These are phyloP conservation scores for Suillus variegatus DNA, from an alignment of 768 basidiomycete species.

Conservation along the genomic window DNA sequence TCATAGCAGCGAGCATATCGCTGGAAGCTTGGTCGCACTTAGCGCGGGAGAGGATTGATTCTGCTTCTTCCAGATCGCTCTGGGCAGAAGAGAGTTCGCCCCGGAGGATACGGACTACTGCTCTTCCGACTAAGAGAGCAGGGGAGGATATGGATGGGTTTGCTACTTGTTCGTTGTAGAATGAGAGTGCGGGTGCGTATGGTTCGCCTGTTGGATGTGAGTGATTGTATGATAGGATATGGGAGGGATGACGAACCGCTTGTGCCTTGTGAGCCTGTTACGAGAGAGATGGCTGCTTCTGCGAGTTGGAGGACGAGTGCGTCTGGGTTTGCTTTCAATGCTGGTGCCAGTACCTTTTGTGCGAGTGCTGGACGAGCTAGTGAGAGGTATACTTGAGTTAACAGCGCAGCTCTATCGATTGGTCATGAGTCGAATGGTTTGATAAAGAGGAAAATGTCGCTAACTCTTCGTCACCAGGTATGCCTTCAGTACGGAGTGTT, in stretches of 20 bases:
- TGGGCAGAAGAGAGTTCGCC: conserved; percentile 76
- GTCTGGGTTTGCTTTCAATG: conserved; percentile 87
- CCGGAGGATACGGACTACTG: conserved; percentile 74
- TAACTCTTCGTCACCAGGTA: conserved; percentile 86
- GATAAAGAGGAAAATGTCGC: conserved; percentile 32
- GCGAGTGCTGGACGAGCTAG: conserved; percentile 87
- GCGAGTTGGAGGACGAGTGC: conserved; percentile 87
- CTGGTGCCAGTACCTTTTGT: conserved; percentile 79
- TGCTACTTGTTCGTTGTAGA: conserved; percentile 82
- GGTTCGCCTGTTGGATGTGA: conserved; percentile 24
- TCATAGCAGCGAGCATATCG: conserved; percentile 69
- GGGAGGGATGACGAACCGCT: conserved; percentile 17
- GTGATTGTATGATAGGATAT: not conserved
- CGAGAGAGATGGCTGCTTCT: conserved; percentile 79
- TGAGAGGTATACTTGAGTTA: conserved; percentile 88
- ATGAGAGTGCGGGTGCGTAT: conserved; percentile 48
- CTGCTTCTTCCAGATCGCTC: conserved; percentile 77
- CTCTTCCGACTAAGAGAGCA: conserved; percentile 76
- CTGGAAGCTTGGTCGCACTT: conserved; percentile 41
- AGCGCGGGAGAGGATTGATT: conserved; percentile 44
- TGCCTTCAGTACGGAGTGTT: conserved; percentile 71
- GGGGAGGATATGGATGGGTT: conserved; percentile 78
- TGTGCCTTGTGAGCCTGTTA: conserved; percentile 72
- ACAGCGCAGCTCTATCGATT: conserved; percentile 68
- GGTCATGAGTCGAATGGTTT: not conserved